Percentiles rank a stretch among this genome's conserved stretches.
Conservation (phyloP, 2,329 filamentous ascomycete species). For the Sarocladiaceae sp. region DNA sequence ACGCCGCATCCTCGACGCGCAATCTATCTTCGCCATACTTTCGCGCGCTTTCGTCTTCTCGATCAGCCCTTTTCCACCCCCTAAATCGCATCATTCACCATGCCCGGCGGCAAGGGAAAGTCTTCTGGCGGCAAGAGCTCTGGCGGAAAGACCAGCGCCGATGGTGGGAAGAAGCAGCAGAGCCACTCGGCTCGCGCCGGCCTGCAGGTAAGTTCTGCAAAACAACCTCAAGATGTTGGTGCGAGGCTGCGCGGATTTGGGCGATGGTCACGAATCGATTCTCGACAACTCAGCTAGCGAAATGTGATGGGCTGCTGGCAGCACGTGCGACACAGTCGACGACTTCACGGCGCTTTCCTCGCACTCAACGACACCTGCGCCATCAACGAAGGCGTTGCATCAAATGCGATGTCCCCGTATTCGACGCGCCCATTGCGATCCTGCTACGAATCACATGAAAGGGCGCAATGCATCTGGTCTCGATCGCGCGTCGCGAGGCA, state of each 20-base stretch:
- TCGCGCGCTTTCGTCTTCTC: not conserved
- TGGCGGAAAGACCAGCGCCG: slow-evolving; percentile 63
- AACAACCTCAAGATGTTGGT: not conserved
- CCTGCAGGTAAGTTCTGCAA: slow-evolving; percentile 67
- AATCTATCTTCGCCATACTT: not conserved
- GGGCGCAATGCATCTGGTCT: too few species aligned
- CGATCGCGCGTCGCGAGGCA: too few species aligned
- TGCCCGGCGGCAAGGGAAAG: slow-evolving; percentile 90
- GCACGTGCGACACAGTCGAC: not conserved
- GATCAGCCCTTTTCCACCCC: not conserved
- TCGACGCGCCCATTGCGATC: too few species aligned
- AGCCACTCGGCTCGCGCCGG: slow-evolving; percentile 95
- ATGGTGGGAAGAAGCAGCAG: slow-evolving; percentile 75
- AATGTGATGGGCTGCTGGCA: not conserved
- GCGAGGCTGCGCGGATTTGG: not conserved
- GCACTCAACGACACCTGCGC: not conserved
- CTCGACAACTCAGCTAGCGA: not conserved
- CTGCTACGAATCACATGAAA: too few species aligned
- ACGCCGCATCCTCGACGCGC: slow-evolving; percentile 1
- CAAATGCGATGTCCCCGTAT: slow-evolving; percentile 10
- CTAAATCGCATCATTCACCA: slow-evolving; percentile 18
- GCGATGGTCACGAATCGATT: not conserved
- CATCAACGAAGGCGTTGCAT: not conserved
- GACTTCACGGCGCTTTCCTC: not conserved
- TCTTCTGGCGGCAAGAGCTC: slow-evolving; percentile 82